Evolutionary conservation across 257 asterid genomes (phyloP).

Genomic region (Sherardia arvensis): DNA sequence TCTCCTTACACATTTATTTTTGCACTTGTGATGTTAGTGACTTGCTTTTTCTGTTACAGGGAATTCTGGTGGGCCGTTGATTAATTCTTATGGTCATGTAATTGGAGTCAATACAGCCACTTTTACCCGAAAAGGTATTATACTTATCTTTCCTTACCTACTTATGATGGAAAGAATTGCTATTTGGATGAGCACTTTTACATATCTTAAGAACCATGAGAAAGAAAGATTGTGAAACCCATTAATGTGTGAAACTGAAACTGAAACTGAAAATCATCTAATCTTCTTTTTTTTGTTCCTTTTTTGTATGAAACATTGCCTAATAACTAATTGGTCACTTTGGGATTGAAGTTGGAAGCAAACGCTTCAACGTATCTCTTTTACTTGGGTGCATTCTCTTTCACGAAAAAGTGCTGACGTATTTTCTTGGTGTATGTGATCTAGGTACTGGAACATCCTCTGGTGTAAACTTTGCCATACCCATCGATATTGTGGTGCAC

Average conservation of each 20-base stretch:
- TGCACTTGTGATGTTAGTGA: neutral
- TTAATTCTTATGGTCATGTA: slow-evolving; percentile 73
- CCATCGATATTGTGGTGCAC: slow-evolving; percentile 59
- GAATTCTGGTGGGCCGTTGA: slow-evolving; percentile 80
- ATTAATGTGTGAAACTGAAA: neutral
- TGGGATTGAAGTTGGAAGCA: neutral
- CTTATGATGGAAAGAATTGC: neutral
- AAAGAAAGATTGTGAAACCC: neutral
- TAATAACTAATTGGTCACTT: neutral
- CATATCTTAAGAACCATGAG: neutral
- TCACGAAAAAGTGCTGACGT: neutral
- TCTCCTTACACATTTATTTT: neutral
- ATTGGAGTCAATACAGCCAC: slow-evolving; percentile 86
- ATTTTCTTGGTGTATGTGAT: slow-evolving; percentile 8
- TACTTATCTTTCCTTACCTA: neutral
- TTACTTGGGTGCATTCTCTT: neutral
- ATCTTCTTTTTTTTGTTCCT: too few relatives aligned
- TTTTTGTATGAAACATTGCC: too few relatives aligned
- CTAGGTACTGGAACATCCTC: slow-evolving; percentile 81
- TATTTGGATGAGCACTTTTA: neutral
- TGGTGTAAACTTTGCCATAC: slow-evolving; percentile 85
- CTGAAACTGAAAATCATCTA: too few relatives aligned
- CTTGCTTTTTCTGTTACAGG: slow-evolving; percentile 27
- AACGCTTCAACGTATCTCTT: neutral
- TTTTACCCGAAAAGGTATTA: slow-evolving; percentile 78